Evolutionary conservation across 352 stramenopile genomes (phyloP), one percentile per base, ranked within the genome.

Genomic region (Pythium aquatile): DNA sequence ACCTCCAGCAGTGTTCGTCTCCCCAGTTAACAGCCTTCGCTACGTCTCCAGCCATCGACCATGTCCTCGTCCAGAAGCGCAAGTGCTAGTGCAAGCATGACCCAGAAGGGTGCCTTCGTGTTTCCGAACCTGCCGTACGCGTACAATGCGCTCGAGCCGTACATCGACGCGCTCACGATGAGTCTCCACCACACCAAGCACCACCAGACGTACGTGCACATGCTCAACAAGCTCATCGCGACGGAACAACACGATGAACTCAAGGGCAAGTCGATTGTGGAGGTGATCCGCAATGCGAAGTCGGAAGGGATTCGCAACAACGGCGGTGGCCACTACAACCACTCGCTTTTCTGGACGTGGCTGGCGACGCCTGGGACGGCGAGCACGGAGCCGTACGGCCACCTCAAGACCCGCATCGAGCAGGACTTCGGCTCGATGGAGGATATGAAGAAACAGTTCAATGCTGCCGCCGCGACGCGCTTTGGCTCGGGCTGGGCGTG

Each of bases 321-420:
- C 35, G 69, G 56, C 6, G 73, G 73, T 28, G 73, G 73, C 4
- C 73, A 79, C 67, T 82, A 75, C 63, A 79, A 72, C 60, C 70
- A 71, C 65, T 75, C 65, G 52, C 58, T 96, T 63, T 94, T 91
- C 64, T 96, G 81, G 80, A 87, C 87, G 54, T 90, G 79, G 63
- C 81, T 96, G 65, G 71, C 79, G 48, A 68, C 73, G 29, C 68
- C 64, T 4, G 77, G 77, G n/a, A 77, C 71, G 40, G 71, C 73
- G 26, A 77, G 63, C 51, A 67, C 70, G 8, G 66, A 66, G 55
- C 78, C 78, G 7, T 73, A 77, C 37, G 76, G 76, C 20, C 58
- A 62, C 11, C 54, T 96, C 16, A 67, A 77, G 58, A 54, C 74
- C 28, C 62, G 63, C 29, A 87, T 95, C 40, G 62, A 86, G 9